Evolutionary conservation across 2,329 filamentous ascomycete genomes (phyloP).

Genomic region (Gnomoniopsis sp.): DNA sequence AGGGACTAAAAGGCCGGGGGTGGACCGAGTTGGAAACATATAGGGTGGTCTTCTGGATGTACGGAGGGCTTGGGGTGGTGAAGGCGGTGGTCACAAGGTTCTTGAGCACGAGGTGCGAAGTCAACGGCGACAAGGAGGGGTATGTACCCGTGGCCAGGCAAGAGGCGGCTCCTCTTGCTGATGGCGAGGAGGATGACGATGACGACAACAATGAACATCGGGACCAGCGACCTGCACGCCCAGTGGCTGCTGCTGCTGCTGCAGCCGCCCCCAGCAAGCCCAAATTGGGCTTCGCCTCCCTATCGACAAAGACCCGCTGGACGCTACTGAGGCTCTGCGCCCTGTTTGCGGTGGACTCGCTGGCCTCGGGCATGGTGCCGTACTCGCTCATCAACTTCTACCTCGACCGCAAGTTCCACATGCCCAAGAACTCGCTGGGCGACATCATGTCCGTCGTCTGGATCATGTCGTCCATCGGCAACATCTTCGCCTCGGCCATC

Average conservation of each 20-base stretch:
- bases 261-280: too few relatives aligned
- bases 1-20: conserved; percentile 39
- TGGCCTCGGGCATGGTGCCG: conserved; percentile 68
- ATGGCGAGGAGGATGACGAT: conserved; percentile 30
- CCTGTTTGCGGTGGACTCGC: conserved; percentile 65
- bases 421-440: conserved; percentile 49
- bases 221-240: neutral
- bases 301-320: conserved; percentile 8
- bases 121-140: conserved; percentile 24
- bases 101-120: conserved; percentile 32
- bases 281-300: conserved; percentile 9
- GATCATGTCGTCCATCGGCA: conserved; percentile 48
- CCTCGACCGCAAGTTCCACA: conserved; percentile 21
- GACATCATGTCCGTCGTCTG: conserved; percentile 53
- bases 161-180: neutral
- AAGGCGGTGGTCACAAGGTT: conserved; percentile 52
- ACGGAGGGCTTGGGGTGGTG: conserved; percentile 52
- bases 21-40: conserved; percentile 49
- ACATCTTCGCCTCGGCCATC: conserved; percentile 50
- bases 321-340: conserved; percentile 57
- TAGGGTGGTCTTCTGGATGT: conserved; percentile 53
- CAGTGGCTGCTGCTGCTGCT: neutral
- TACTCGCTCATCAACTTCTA: conserved; percentile 18
- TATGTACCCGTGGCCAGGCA: conserved; percentile 36
- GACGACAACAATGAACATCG: conserved; percentile 21